Evolutionary conservation across 306 rosid genomes (phyloP).

Genomic region (Pterocarpus macrocarpus): DNA sequence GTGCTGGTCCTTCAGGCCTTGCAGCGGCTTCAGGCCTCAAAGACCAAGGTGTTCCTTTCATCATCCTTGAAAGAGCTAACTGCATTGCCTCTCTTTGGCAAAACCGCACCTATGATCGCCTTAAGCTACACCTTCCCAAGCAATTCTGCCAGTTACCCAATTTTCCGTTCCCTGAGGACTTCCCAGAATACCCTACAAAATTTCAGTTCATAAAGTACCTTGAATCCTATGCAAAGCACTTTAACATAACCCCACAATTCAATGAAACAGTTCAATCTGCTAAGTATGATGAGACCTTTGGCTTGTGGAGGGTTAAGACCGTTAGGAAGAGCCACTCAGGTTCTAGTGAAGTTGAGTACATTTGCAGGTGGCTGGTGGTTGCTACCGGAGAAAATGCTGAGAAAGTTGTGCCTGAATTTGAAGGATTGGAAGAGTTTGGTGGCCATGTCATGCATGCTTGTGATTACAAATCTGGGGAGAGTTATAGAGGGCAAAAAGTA

Average conservation of each 20-base stretch:
- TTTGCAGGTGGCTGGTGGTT: conserved; percentile 94
- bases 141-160: conserved; percentile 85
- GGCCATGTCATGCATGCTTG: conserved; percentile 86
- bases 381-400: conserved; percentile 94
- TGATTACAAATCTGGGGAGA: conserved; percentile 78
- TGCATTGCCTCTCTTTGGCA: conserved; percentile 97
- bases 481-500: conserved; percentile 61
- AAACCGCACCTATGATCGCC: conserved; percentile 76
- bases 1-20: conserved; percentile 93
- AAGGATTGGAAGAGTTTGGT: conserved; percentile 74
- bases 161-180: conserved; percentile 72
- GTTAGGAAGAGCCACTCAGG: conserved; percentile 33
- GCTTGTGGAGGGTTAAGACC: conserved; percentile 84
- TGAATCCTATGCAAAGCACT: conserved; percentile 78
- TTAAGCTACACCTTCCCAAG: conserved; percentile 95
- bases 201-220: conserved; percentile 82
- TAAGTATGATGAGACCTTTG: conserved; percentile 79
- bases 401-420: conserved; percentile 80
- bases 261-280: conserved; percentile 93
- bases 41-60: conserved; percentile 81
- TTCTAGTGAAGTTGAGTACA: conserved; percentile 69
- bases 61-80: conserved; percentile 76
- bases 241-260: conserved; percentile 75
- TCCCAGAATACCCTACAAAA: conserved; percentile 88
- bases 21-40: conserved; percentile 86